These are phyloP conservation scores for Xylaria sp. DNA, from an alignment of 2,329 filamentous ascomycete species.

Conservation along the genomic window DNA sequence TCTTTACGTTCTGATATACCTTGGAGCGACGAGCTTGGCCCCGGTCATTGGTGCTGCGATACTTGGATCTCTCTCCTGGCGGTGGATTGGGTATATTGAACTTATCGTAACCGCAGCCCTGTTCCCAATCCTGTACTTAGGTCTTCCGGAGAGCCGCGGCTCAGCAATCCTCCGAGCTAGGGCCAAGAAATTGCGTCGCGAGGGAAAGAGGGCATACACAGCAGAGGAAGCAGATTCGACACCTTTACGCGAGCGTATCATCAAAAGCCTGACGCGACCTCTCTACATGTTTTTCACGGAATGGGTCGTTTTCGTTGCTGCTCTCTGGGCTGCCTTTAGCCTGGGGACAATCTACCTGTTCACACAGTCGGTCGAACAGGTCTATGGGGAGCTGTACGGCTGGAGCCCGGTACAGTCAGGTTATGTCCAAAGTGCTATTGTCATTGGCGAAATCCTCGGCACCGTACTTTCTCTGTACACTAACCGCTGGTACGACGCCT, in stretches of 20 bases:
- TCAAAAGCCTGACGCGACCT: background rate
- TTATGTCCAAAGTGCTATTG: background rate
- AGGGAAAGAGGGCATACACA: constrained; percentile 3
- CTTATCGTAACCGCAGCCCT: background rate
- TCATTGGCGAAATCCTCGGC: background rate
- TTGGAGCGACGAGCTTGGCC: constrained; percentile 2
- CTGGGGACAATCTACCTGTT: background rate
- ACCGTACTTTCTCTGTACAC: background rate
- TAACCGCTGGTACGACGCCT: constrained; percentile 1
- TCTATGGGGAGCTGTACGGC: background rate
- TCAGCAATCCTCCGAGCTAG: background rate
- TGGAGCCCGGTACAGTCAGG: constrained; percentile 1
- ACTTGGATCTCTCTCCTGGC: constrained; percentile 4
- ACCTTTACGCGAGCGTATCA: background rate
- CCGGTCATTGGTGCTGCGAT: background rate
- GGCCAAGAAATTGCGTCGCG: background rate
- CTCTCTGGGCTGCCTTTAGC: background rate
- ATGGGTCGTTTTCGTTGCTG: constrained; percentile 1
- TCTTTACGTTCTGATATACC: constrained; percentile 4
- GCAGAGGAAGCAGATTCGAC: background rate
- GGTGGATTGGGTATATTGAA: constrained; percentile 1
- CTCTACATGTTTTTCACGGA: background rate
- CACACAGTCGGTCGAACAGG: background rate
- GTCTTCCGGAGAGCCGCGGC: constrained; percentile 1
- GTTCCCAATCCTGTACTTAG: background rate